phyloP scores from a whole-genome alignment of 2,329 filamentous ascomycete species.

The Neonectria ditissima region DNA sequence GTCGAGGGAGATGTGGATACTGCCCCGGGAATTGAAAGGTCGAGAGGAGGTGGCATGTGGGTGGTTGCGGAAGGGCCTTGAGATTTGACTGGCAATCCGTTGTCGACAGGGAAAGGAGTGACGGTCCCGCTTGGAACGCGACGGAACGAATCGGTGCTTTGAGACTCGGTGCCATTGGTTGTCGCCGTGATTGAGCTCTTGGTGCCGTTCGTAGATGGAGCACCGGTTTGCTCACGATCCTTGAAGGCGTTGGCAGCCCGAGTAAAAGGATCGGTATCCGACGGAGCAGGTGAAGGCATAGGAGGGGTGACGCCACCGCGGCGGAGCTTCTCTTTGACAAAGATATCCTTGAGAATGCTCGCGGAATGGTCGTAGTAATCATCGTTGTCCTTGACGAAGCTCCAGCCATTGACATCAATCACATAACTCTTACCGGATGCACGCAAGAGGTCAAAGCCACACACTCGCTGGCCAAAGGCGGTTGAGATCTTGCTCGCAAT shows the following conservation, averaged over 20 bases:
- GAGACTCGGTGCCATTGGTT: conserved; percentile 40
- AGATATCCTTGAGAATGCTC: conserved; percentile 87
- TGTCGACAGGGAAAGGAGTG: conserved; percentile 50
- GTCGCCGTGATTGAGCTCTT: conserved; percentile 46
- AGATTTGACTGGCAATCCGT: conserved; percentile 46
- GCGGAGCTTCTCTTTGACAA: conserved; percentile 81
- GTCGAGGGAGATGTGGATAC: conserved; percentile 47
- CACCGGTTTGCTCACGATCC: conserved; percentile 52
- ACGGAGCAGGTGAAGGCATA: conserved; percentile 60
- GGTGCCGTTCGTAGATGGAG: conserved; percentile 35
- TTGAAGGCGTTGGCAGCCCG: conserved; percentile 50
- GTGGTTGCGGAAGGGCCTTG: conserved; percentile 52
- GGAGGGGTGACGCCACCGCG: conserved; percentile 70
- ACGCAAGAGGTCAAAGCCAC: conserved; percentile 93
- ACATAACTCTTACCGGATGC: conserved; percentile 93
- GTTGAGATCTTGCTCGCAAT: conserved; percentile 92
- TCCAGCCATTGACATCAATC: conserved; percentile 99
- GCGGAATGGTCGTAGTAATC: conserved; percentile 96
- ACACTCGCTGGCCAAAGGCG: conserved; percentile 94
- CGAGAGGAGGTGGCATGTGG: conserved; percentile 50
- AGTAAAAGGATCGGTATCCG: conserved; percentile 58
- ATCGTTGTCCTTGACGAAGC: conserved; percentile 99
- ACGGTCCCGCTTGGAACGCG: conserved; percentile 44
- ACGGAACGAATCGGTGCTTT: conserved; percentile 41
- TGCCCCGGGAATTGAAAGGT: conserved; percentile 43